These are phyloP conservation scores for Nemania sp. DNA, from an alignment of 2,329 filamentous ascomycete genomes.

Conservation along the genomic window DNA sequence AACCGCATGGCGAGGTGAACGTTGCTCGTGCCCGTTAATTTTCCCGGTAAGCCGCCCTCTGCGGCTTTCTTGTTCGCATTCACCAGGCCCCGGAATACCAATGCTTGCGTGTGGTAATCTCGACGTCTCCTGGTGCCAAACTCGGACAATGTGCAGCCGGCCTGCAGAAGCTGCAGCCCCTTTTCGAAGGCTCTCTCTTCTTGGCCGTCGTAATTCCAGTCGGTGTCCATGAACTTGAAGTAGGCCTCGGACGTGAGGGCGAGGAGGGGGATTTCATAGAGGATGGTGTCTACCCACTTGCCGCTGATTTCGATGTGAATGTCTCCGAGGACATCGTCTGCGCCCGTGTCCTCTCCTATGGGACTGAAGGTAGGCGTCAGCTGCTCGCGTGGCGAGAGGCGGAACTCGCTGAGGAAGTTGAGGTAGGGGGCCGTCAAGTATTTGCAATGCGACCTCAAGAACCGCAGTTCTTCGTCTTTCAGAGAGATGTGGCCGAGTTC, in stretches of 20 bases:
- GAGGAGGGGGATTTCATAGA: conserved; percentile 95
- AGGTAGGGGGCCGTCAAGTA: conserved; percentile 83
- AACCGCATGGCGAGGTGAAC: conserved; percentile 97
- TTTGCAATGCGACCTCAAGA: conserved; percentile 75
- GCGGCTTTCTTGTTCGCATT: conserved; percentile 74
- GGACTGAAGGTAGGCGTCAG: conserved; percentile 70
- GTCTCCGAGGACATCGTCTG: conserved; percentile 71
- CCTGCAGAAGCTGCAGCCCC: conserved; percentile 74
- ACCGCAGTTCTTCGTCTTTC: conserved; percentile 77
- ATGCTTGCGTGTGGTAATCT: conserved; percentile 92
- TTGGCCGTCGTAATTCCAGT: conserved; percentile 89
- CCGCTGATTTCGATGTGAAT: conserved; percentile 78
- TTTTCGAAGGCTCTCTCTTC: conserved; percentile 84
- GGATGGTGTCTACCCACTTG: conserved; percentile 90
- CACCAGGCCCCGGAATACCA: conserved; percentile 86
- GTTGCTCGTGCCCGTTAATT: conserved; percentile 88
- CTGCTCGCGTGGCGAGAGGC: conserved; percentile 79
- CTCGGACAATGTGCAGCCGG: conserved; percentile 88
- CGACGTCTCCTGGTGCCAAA: conserved; percentile 88
- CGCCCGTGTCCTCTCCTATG: conserved; percentile 59
- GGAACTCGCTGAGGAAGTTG: conserved; percentile 79
- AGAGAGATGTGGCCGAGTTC: conserved; percentile 83
- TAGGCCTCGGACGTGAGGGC: conserved; percentile 94
- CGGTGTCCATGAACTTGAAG: conserved; percentile 92
- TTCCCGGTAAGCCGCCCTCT: conserved; percentile 68